Conservation (phyloP, 257 asterid genomes). For the Solanum corneliomulleri region DNA sequence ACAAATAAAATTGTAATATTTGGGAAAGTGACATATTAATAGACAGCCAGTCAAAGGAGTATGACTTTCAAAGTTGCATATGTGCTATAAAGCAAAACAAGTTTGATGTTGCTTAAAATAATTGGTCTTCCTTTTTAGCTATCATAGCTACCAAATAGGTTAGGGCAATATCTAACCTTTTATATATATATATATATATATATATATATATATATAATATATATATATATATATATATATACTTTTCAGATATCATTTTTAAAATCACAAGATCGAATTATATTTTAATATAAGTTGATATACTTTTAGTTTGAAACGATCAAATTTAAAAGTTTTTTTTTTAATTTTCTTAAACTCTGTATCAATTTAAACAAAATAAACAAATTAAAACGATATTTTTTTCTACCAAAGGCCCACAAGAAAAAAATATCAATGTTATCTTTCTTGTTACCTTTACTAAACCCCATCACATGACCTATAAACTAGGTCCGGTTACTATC, state of each 20-base stretch:
- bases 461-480: neutral
- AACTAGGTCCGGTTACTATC: neutral
- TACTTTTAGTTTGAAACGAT: accelerated
- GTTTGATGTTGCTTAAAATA: neutral
- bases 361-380: accelerated
- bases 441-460: neutral
- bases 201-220: no score
- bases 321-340: accelerated
- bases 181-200: no score
- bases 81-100: neutral
- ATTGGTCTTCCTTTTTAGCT: neutral
- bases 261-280: no score
- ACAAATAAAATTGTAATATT: neutral
- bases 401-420: neutral
- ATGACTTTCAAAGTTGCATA: neutral
- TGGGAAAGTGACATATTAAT: neutral
- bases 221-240: no score
- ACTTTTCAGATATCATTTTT: no score
- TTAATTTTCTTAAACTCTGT: accelerated
- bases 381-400: neutral
- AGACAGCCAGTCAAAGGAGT: neutral
- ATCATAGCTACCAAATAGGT: neutral
- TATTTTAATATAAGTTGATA: no score
- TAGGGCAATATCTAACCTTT: neutral
- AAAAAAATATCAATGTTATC: neutral